Evolutionary conservation across 140 eudicot species (phyloP), one percentile per base, ranked within the genome.

Genomic region (Ambrosia hybrid): DNA sequence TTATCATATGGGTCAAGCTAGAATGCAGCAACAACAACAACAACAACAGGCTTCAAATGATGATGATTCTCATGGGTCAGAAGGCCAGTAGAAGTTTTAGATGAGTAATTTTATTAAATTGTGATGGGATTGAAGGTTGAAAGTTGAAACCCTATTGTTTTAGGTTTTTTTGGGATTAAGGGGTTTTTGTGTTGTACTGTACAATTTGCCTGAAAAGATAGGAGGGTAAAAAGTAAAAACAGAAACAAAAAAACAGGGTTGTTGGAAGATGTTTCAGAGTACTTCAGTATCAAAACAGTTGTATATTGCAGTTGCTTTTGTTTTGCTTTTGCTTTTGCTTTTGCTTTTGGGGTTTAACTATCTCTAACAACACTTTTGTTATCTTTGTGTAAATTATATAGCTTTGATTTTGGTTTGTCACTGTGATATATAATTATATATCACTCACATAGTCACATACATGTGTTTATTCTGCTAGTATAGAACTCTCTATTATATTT

Each of bases 61-160:
- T 80, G 87, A 91, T 59, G 84, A 91, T 73, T 88, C 97, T 74
- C 96, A 83, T 68, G 97, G 91, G 11, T 91, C 95, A 70, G 81
- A 70, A 12, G 95, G 86, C 43, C 80, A 73, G 60, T 83, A 72
- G 48, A 43, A 1, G 48, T 1, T 43, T 43, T 43, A 7, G 48
- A 43, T 43, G 48, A 43, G 48, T 43, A 6, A 9, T 43, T 43
- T 7, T 9, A 6, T 4, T 43, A 9, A 49, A 65, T 66, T 43
- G 13, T 6, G 68, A 67, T 26, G 73, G 37, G 41, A 51, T 43
- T 6, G 10, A 7, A 30, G 34, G 34, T 30, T 30, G 34, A 30
- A 30, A 30, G 2, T 43, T 6, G 10, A 43, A 72, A 62, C 82
- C 78, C 78, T 30, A 43, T 45, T 63, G 68, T 65, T 78, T 13